Evolutionary conservation across 805 yeast species (phyloP).

Genomic region (Candida easanensis): DNA sequence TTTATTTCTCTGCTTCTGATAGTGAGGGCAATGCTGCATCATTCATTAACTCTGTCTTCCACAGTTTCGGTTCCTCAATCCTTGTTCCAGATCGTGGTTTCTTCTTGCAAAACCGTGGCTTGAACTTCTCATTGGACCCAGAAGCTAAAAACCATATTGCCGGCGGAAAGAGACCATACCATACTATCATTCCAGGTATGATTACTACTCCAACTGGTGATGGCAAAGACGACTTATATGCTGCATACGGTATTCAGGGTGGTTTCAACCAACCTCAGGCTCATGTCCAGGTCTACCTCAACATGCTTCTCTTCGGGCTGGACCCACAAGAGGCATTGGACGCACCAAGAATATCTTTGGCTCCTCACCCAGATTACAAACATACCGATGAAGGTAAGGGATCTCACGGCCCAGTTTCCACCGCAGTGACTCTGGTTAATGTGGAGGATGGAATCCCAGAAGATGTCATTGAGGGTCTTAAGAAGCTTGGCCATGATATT

Average conservation of each 20-base stretch:
- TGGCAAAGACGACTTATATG: constrained; percentile 48
- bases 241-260: constrained; percentile 82
- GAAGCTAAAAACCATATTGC: constrained; percentile 58
- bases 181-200: constrained; percentile 82
- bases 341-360: constrained; percentile 68
- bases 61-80: constrained; percentile 67
- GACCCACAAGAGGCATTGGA: constrained; percentile 75
- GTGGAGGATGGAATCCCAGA: constrained; percentile 63
- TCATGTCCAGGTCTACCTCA: constrained; percentile 73
- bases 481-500: constrained; percentile 56
- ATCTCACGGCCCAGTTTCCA: constrained; percentile 61
- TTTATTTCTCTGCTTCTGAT: constrained; percentile 64
- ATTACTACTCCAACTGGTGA: constrained; percentile 45
- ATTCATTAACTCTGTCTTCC: constrained; percentile 72
- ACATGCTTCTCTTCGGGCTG: constrained; percentile 58
- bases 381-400: constrained; percentile 54
- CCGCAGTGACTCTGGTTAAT: constrained; percentile 54
- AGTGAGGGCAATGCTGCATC: constrained; percentile 76
- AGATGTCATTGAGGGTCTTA: constrained; percentile 44
- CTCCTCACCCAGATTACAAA: constrained; percentile 44
- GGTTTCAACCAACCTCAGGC: constrained; percentile 88
- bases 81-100: constrained; percentile 66
- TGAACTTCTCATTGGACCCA: constrained; percentile 62
- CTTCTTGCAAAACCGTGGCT: constrained; percentile 72
- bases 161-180: constrained; percentile 74